Evolutionary conservation across 768 basidiomycete species (phyloP).

Genomic region (Melanogaster broomeanus): DNA sequence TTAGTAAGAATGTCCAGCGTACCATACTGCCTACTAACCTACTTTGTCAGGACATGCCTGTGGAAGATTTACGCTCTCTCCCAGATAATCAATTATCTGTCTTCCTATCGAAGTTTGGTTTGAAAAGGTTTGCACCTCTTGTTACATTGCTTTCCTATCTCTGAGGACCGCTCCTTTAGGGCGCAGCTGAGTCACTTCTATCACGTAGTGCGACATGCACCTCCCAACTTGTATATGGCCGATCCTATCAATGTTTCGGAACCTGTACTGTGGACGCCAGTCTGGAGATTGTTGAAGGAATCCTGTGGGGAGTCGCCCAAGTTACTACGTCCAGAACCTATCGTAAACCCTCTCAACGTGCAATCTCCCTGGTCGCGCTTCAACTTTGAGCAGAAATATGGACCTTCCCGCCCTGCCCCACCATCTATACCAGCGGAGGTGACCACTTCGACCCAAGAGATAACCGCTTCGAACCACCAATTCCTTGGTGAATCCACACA

Average conservation of each 20-base stretch:
- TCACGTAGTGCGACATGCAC: neutral
- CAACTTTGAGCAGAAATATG: neutral
- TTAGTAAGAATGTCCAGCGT: too few species aligned
- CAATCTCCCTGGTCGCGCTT: neutral
- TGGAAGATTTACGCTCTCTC: neutral
- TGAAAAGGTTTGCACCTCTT: neutral
- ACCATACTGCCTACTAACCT: neutral
- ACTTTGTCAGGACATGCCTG: neutral
- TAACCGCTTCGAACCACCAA: too few species aligned
- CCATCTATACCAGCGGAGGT: neutral
- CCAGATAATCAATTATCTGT: neutral
- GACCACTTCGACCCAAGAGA: neutral
- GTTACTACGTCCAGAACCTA: neutral
- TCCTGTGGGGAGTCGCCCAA: neutral
- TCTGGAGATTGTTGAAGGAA: conserved; percentile 7
- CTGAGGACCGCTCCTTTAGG: neutral
- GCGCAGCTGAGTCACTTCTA: conserved; percentile 1
- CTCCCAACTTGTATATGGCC: neutral
- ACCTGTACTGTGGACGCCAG: neutral
- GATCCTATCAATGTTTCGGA: neutral
- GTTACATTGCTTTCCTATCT: neutral
- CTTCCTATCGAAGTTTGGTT: neutral
- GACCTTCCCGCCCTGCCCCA: neutral
- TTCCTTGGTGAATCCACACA: too few species aligned
- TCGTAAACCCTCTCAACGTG: neutral